phyloP scores from a whole-genome alignment of 2,329 filamentous ascomycete species.

The Exophiala spinifera region DNA sequence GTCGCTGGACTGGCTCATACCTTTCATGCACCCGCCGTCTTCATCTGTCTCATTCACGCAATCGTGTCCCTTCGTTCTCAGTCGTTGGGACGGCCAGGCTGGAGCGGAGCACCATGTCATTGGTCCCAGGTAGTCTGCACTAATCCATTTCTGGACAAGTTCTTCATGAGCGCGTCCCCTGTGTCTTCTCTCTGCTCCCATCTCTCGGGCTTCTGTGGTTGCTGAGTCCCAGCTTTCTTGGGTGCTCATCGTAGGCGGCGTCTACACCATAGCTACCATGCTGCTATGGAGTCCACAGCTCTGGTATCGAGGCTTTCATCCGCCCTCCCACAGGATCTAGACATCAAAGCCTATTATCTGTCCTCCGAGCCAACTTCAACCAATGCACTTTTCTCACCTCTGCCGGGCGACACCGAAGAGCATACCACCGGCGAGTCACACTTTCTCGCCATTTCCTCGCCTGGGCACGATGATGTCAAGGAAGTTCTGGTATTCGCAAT shows the following conservation, averaged over 20 bases:
- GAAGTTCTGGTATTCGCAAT: constrained; percentile 73
- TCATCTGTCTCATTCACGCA: too few species aligned
- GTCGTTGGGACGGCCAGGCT: too few species aligned
- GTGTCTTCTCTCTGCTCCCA: not conserved
- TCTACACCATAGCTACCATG: not conserved
- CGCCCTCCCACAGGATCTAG: constrained; percentile 51
- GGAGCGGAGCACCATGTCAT: too few species aligned
- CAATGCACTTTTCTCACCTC: constrained; percentile 73
- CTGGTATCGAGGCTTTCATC: constrained; percentile 47
- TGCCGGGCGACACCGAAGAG: constrained; percentile 68
- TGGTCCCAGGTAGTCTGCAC: too few species aligned
- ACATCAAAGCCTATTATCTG: constrained; percentile 76
- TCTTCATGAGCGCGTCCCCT: not conserved
- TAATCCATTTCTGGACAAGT: too few species aligned
- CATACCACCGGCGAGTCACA: constrained; percentile 85
- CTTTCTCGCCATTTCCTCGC: constrained; percentile 59
- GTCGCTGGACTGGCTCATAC: too few species aligned
- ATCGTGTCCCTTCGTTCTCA: too few species aligned
- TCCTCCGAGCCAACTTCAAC: constrained; percentile 77
- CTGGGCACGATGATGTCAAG: constrained; percentile 27
- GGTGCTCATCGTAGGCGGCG: too few species aligned
- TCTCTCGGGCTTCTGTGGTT: too few species aligned
- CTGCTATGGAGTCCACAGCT: constrained; percentile 9
- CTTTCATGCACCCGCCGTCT: too few species aligned
- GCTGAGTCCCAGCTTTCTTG: too few species aligned